These are phyloP conservation scores for Malassezia sp. DNA, from an alignment of 1,284 basidiomycete species.

Conservation along the genomic window DNA sequence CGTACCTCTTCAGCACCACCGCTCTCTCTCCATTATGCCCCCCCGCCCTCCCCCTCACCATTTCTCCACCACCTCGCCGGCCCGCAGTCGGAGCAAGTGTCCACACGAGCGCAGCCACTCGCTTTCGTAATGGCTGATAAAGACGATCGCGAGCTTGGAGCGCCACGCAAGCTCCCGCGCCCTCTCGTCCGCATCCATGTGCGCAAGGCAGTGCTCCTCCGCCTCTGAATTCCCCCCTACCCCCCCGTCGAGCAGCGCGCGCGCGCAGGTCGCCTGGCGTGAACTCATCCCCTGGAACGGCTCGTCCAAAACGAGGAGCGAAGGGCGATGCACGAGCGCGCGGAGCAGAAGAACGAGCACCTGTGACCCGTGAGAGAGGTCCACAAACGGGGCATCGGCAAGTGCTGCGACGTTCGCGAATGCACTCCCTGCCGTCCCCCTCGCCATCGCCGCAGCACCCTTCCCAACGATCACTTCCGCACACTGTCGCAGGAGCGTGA, in stretches of 20 bases:
- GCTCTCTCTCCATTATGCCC: too few species aligned
- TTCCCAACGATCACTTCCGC: conserved; percentile 23
- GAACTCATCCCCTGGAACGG: conserved; percentile 44
- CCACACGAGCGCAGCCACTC: conserved; percentile 37
- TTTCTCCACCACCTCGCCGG: conserved; percentile 26
- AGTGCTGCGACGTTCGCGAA: conserved; percentile 7
- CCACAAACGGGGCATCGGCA: conserved; percentile 16
- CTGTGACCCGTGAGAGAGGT: conserved; percentile 32
- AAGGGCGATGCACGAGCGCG: conserved; percentile 30
- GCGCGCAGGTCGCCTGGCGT: conserved; percentile 22
- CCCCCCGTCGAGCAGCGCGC: conserved; percentile 25
- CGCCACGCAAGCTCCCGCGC: conserved; percentile 14
- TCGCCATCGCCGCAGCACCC: not conserved
- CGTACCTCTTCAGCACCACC: too few species aligned
- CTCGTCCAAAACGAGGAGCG: conserved; percentile 39
- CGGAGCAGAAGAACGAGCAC: conserved; percentile 37
- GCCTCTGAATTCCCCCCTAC: not conserved
- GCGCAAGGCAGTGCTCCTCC: conserved; percentile 10
- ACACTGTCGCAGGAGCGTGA: conserved; percentile 20
- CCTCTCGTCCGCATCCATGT: conserved; percentile 4
- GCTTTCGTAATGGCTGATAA: conserved; percentile 41
- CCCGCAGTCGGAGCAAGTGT: conserved; percentile 22
- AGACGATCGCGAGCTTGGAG: conserved; percentile 22
- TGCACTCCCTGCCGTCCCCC: not conserved
- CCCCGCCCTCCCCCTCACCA: too few species aligned